phyloP scores from a whole-genome alignment of 2,329 filamentous ascomycete species.

The Microsporum audouinii region DNA sequence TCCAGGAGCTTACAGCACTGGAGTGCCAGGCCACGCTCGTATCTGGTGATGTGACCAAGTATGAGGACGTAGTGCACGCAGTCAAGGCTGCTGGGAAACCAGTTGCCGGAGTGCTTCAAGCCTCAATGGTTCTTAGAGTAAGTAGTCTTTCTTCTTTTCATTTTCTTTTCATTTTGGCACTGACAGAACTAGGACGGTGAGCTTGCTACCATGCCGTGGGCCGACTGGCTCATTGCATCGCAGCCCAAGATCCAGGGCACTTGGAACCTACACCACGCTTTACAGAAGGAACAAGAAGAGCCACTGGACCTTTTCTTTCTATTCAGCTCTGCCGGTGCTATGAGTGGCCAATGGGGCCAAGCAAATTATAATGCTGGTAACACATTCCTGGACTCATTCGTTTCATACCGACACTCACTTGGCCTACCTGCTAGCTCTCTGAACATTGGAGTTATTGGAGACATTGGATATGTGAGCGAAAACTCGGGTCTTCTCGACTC shows the following conservation, averaged over 20 bases:
- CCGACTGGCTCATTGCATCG: conserved; percentile 12
- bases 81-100: not conserved
- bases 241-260: conserved; percentile 23
- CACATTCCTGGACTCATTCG: conserved; percentile 12
- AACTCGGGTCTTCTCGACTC: not conserved
- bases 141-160: too few species aligned
- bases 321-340: conserved; percentile 7
- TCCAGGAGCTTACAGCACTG: not conserved
- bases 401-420: conserved; percentile 11
- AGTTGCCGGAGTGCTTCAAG: not conserved
- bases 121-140: not conserved
- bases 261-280: conserved; percentile 17
- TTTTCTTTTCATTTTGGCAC: too few species aligned
- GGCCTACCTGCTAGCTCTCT: conserved; percentile 1
- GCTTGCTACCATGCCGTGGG: too few species aligned
- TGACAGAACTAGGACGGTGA: too few species aligned
- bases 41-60: too few species aligned
- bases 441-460: conserved; percentile 4
- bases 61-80: conserved; percentile 4
- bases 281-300: not conserved
- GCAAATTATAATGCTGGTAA: conserved; percentile 10
- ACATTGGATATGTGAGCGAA: not conserved
- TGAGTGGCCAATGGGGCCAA: conserved; percentile 5
- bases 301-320: conserved; percentile 18
- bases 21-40: not conserved